Conservation (phyloP, 345 rosid species). For the Clausena lansium region DNA sequence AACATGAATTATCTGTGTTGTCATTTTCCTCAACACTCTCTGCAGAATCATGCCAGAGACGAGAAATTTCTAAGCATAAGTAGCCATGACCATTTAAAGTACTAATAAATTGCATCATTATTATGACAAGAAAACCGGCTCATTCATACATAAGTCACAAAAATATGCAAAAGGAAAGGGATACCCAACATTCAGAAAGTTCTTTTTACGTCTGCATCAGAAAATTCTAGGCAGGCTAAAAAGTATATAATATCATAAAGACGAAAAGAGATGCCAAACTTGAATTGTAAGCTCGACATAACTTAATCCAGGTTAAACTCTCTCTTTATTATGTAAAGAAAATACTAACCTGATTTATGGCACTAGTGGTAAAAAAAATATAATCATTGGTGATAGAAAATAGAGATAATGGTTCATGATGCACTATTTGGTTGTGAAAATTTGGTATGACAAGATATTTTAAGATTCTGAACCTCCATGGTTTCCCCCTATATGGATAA, state of each 20-base stretch:
- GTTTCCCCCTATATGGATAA: background rate
- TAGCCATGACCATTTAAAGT: background rate
- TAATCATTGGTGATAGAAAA: background rate
- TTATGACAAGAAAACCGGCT: background rate
- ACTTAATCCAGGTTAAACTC: background rate
- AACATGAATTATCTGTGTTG: conserved; percentile 22
- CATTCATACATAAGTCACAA: background rate
- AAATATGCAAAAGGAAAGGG: background rate
- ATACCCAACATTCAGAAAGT: background rate
- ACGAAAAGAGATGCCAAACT: background rate
- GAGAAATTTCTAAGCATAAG: background rate
- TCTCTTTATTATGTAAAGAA: background rate
- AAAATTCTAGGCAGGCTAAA: background rate
- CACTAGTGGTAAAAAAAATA: background rate
- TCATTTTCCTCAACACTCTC: conserved; percentile 25
- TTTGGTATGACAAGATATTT: background rate
- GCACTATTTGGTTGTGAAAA: background rate
- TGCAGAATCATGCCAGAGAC: conserved; percentile 22
- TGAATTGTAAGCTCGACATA: background rate
- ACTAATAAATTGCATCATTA: background rate
- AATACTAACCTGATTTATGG: background rate
- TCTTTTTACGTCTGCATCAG: background rate
- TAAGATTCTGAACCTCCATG: background rate
- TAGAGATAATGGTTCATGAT: background rate
- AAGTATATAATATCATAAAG: background rate